Evolutionary conservation across 2,329 filamentous ascomycete genomes (phyloP).

Genomic region (Fusarium nanum): DNA sequence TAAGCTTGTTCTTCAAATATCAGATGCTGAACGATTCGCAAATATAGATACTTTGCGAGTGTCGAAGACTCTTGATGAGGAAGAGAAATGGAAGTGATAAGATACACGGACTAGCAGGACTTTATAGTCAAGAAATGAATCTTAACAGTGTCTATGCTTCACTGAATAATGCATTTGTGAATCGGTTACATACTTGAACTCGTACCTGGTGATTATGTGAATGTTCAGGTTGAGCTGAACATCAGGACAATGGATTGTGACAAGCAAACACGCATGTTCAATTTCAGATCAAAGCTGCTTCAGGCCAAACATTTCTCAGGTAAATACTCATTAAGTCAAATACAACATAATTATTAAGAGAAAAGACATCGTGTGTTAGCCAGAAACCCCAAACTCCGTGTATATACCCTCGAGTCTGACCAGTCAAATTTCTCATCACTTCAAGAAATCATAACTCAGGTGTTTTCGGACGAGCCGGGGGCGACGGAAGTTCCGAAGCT

Average conservation of each 20-base stretch:
- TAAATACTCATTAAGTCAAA: not conserved
- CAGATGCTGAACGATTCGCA: not conserved
- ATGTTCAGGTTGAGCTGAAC: not conserved
- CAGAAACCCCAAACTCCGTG: not conserved
- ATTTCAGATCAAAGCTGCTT: not conserved
- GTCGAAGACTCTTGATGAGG: not conserved
- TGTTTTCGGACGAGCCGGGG: not conserved
- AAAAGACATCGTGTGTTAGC: no score
- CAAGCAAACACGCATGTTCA: not conserved
- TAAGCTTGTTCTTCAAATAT: not conserved
- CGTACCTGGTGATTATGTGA: not conserved
- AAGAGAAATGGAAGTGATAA: not conserved
- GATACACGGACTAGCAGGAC: not conserved
- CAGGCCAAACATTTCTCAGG: not conserved
- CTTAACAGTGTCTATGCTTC: not conserved
- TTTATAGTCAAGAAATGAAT: not conserved
- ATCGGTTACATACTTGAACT: not conserved
- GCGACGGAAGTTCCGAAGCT: not conserved
- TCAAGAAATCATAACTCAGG: not conserved
- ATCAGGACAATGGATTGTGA: not conserved
- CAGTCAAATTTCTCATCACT: not conserved
- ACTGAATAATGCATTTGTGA: not conserved
- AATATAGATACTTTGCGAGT: not conserved
- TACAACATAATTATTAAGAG: not conserved
- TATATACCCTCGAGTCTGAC: not conserved